Conservation (phyloP, 148 eudicot species). For the Camellia lanceoleosa region DNA sequence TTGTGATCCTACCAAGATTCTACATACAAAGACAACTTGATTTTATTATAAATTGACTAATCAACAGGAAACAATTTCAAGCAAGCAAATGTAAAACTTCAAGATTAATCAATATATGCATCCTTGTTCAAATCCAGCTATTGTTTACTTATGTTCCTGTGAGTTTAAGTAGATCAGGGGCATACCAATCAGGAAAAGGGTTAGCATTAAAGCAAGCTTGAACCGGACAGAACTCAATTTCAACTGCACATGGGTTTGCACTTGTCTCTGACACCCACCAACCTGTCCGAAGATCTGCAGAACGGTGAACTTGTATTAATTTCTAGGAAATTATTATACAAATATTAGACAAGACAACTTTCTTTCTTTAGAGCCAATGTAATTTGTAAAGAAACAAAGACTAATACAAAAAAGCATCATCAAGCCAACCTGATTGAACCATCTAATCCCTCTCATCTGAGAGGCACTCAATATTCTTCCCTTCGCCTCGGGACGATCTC, state of each 20-base stretch:
- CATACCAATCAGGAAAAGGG: conserved; percentile 71
- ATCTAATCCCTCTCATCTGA: conserved; percentile 34
- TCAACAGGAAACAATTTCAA: background rate
- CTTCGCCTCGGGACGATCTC: conserved; percentile 26
- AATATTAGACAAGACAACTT: background rate
- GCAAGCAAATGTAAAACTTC: background rate
- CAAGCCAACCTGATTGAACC: conserved; percentile 60
- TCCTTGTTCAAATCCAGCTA: background rate
- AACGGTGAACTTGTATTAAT: background rate
- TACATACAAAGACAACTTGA: background rate
- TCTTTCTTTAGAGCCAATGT: background rate
- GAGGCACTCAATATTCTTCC: conserved; percentile 29
- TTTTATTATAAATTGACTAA: background rate
- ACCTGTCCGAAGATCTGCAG: conserved; percentile 51
- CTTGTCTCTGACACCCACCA: conserved; percentile 40
- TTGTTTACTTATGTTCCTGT: background rate
- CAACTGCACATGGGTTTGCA: conserved; percentile 33
- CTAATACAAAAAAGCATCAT: background rate
- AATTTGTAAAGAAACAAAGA: background rate
- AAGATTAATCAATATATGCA: background rate
- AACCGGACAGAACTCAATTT: conserved; percentile 48
- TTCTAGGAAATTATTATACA: conserved; percentile 6
- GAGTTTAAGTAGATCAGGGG: conserved; percentile 9
- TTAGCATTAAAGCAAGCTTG: conserved; percentile 54
- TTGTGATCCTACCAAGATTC: background rate